Conservation (phyloP, 805 yeast genomes). For the Isabelozyma rhagii region DNA sequence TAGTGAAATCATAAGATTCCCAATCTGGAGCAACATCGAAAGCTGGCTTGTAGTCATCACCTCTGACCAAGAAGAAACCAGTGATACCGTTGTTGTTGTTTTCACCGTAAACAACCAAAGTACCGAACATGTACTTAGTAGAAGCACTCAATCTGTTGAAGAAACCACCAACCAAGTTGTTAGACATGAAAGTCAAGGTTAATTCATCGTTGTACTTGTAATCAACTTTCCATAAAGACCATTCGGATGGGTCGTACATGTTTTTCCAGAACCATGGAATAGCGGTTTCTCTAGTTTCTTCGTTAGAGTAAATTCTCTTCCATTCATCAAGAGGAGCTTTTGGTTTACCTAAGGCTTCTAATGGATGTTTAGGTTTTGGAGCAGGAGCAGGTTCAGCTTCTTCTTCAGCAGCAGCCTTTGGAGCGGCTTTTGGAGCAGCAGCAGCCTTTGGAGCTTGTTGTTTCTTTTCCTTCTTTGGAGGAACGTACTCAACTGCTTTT, state of each 20-base stretch:
- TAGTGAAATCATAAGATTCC: constrained; percentile 86
- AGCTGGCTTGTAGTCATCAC: constrained; percentile 87
- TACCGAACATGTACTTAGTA: constrained; percentile 91
- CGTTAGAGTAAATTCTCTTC: constrained; percentile 96
- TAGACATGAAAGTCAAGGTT: constrained; percentile 96
- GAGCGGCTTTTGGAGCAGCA: constrained; percentile 26
- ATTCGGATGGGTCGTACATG: constrained; percentile 86
- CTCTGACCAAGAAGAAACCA: constrained; percentile 94
- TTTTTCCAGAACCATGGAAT: constrained; percentile 97
- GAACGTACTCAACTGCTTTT: constrained; percentile 62
- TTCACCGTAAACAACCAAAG: constrained; percentile 94
- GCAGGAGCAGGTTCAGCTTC: constrained; percentile 45
- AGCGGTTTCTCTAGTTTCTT: constrained; percentile 91
- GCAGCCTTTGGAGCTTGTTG: constrained; percentile 35
- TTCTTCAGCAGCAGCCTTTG: constrained; percentile 27
- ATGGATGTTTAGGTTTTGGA: constrained; percentile 89
- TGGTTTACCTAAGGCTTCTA: constrained; percentile 75
- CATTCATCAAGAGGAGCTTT: constrained; percentile 79
- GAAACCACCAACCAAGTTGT: constrained; percentile 97
- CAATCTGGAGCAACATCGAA: constrained; percentile 99
- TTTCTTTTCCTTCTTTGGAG: constrained; percentile 76
- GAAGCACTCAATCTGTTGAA: constrained; percentile 92
- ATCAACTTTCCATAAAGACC: constrained; percentile 92
- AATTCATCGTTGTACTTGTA: constrained; percentile 98
- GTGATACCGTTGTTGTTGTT: constrained; percentile 97